These are phyloP conservation scores for Dendryphion nanum DNA, from an alignment of 2,329 filamentous ascomycete genomes.

Conservation along the genomic window DNA sequence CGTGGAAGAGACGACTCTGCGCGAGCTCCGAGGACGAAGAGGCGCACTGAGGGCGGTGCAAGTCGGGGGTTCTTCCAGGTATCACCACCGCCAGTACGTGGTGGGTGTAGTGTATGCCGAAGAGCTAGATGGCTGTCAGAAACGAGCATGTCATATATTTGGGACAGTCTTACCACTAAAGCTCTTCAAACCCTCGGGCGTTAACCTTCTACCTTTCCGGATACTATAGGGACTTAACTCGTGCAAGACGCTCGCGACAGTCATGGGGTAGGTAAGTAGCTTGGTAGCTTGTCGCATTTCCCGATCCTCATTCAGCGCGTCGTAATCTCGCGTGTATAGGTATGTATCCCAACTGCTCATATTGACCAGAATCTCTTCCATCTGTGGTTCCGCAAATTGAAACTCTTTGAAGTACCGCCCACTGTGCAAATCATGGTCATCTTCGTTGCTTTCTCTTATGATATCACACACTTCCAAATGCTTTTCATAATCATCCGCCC, in stretches of 20 bases:
- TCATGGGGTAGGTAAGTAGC: constrained; percentile 89
- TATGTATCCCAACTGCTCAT: constrained; percentile 99
- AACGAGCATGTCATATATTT: background rate
- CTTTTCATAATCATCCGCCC: constrained; percentile 91
- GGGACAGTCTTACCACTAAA: constrained; percentile 69
- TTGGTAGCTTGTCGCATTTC: constrained; percentile 91
- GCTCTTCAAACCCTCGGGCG: constrained; percentile 86
- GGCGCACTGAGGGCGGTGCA: constrained; percentile 80
- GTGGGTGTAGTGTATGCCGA: constrained; percentile 90
- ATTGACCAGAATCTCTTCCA: constrained; percentile 91
- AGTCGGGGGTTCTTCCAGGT: constrained; percentile 77
- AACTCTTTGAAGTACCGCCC: constrained; percentile 93
- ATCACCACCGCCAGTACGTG: constrained; percentile 70
- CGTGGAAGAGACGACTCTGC: constrained; percentile 96
- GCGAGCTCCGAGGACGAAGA: constrained; percentile 91
- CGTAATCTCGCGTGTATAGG: constrained; percentile 86
- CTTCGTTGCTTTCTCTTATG: constrained; percentile 90
- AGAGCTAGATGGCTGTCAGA: constrained; percentile 59
- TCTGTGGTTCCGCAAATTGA: constrained; percentile 81
- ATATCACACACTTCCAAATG: constrained; percentile 93
- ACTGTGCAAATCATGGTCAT: constrained; percentile 90
- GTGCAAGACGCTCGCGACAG: constrained; percentile 86
- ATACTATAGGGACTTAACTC: constrained; percentile 92
- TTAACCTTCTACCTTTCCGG: constrained; percentile 71
- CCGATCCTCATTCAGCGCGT: constrained; percentile 86